Percentiles rank a stretch among this genome's conserved stretches.
Conservation (phyloP, 1,284 basidiomycete genomes). For the Cryptococcus sp. region DNA sequence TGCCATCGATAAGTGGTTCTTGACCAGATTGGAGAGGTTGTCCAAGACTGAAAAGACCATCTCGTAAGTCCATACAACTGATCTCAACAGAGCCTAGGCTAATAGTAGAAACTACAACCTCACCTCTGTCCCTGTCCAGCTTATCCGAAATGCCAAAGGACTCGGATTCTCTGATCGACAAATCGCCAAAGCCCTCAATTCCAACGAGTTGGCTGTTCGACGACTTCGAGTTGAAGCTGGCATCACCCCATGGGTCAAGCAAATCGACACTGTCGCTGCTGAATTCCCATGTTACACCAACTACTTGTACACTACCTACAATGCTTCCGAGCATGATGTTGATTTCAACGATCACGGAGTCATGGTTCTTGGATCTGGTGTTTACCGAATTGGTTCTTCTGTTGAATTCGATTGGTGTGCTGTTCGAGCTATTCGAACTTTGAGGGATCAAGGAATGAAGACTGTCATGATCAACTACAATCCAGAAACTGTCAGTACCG, state of each 20-base stretch:
- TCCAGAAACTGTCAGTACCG: conserved; percentile 97
- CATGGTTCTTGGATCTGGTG: conserved; percentile 96
- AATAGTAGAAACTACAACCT: conserved; percentile 65
- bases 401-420: conserved; percentile 99
- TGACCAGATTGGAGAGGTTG: conserved; percentile 79
- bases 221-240: conserved; percentile 72
- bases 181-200: conserved; percentile 67
- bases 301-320: conserved; percentile 98
- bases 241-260: conserved; percentile 91
- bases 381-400: conserved; percentile 96
- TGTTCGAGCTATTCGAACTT: conserved; percentile 90
- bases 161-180: conserved; percentile 94
- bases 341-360: conserved; percentile 85
- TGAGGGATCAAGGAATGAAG: conserved; percentile 88
- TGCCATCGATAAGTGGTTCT: conserved; percentile 97
- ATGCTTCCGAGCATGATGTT: conserved; percentile 88
- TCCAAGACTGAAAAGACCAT: conserved; percentile 72
- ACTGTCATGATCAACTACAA: conserved; percentile 99
- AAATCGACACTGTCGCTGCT: conserved; percentile 97
- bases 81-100: too few species aligned
- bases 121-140: conserved; percentile 60
- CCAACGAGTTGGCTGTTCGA: conserved; percentile 61
- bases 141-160: conserved; percentile 84
- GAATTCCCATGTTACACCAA: conserved; percentile 99
- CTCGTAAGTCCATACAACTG: conserved; percentile 54